Conservation (phyloP, 768 basidiomycete species). For the Rhizopogon sp. region DNA sequence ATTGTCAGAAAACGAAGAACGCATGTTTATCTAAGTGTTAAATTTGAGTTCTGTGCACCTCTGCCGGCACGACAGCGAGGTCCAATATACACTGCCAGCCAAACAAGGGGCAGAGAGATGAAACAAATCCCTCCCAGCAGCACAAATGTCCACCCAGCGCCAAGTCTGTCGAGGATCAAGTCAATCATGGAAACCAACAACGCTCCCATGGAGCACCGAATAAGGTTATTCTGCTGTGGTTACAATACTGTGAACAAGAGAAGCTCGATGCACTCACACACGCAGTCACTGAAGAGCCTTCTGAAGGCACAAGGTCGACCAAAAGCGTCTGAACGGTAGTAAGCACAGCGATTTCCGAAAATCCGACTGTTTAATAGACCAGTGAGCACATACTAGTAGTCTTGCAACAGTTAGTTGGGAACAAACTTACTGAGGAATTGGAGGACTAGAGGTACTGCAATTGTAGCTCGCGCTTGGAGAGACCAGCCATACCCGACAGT, state of each 20-base stretch:
- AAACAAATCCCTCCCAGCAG: slow-evolving; percentile 45
- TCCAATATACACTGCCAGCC: slow-evolving; percentile 45
- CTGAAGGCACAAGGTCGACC: slow-evolving; percentile 52
- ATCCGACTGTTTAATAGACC: slow-evolving; percentile 38
- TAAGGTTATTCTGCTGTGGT: slow-evolving; percentile 54
- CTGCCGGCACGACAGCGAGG: slow-evolving; percentile 44
- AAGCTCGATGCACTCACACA: slow-evolving; percentile 40
- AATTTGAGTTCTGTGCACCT: neutral
- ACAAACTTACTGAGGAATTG: slow-evolving; percentile 29
- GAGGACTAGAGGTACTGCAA: slow-evolving; percentile 49
- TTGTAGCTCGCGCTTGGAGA: slow-evolving; percentile 35
- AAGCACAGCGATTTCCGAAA: slow-evolving; percentile 39
- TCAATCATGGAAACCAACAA: slow-evolving; percentile 55
- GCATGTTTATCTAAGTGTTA: neutral
- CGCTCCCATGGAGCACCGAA: slow-evolving; percentile 56
- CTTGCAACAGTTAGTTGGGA: neutral
- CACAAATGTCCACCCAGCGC: slow-evolving; percentile 62
- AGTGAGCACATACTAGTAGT: neutral
- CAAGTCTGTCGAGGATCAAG: slow-evolving; percentile 48
- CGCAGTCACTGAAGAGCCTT: slow-evolving; percentile 59
- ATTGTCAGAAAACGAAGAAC: too few relatives aligned
- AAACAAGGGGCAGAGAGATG: slow-evolving; percentile 37
- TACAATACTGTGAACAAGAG: neutral
- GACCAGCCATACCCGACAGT: slow-evolving; percentile 54
- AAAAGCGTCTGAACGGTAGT: slow-evolving; percentile 53